Base-by-base conservation (phyloP, 202 grass and related monocot species). In the Zizania palustris region DNA sequence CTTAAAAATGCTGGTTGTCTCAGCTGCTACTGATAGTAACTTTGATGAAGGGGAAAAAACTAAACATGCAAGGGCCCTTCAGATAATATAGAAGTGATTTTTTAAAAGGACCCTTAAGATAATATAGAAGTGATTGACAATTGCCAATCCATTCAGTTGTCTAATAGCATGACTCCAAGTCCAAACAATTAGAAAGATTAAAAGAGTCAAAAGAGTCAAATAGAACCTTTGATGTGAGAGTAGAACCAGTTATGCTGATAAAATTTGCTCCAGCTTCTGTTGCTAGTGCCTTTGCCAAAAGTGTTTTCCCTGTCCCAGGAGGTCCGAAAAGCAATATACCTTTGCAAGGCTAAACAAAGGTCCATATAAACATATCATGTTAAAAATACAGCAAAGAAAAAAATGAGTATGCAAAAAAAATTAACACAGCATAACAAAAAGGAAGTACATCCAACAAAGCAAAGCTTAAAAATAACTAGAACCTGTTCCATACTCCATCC, bases 221-320 rank as follows among this genome's bases (percentile, higher is more conserved):
- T 51, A 64, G 36, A 90, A 81, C 95, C 91, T 98, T 98, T 64
- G 95, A 98, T 77, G 87, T 94, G 57, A 98, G 87, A 77, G 87
- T 86, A 55, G 95, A 98, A 86, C 89, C 89, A 53, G 91, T 94
- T 71, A 97, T 86, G 74, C 85, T 94, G 61, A 97, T 90, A 88
- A 97, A 97, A 83, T 94, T 97, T 84, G 94, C 89, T 85, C 91
- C 94, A 82, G 94, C 86, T 93, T 93, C 94, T 57, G 94, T 97
- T 71, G 94, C 91, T 69, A 97, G 95, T 82, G 95, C 95, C 85
- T 97, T 97, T 71, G 91, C 95, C 65, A 97, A 80, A 83, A 97
- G 91, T 64, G 94, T 97, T 90, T 97, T 97, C 43, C 95, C 95
- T 45, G 95, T 97, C 77, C 95, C 95, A 63, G 95, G 95, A 81